Conservation (phyloP, 1,284 basidiomycete genomes). For the Leccinum pallidistipes region DNA sequence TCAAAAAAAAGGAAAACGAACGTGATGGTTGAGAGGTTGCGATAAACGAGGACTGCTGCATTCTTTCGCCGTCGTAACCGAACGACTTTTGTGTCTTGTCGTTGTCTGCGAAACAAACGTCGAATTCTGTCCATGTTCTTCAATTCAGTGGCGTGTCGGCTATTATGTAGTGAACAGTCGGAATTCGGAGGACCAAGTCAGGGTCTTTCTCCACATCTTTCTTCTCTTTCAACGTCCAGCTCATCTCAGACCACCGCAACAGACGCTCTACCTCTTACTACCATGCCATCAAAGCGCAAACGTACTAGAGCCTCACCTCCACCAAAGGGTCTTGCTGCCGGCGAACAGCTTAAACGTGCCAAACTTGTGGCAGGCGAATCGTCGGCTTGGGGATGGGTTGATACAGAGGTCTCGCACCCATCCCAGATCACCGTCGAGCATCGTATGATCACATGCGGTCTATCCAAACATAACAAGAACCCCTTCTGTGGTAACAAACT, state of each 20-base stretch:
- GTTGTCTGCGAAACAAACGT: constrained; percentile 17
- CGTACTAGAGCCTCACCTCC: constrained; percentile 46
- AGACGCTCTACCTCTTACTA: background rate
- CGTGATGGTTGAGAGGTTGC: constrained; percentile 32
- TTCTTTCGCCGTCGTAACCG: constrained; percentile 33
- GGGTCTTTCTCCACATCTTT: constrained; percentile 22
- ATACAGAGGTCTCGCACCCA: constrained; percentile 54
- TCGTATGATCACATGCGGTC: constrained; percentile 63
- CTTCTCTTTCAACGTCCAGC: constrained; percentile 13
- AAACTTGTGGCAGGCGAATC: constrained; percentile 46
- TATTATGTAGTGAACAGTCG: constrained; percentile 16
- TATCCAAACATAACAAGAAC: constrained; percentile 50
- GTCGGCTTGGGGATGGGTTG: constrained; percentile 77
- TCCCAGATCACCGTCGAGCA: constrained; percentile 66
- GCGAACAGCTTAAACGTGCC: constrained; percentile 60
- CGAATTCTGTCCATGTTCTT: constrained; percentile 24
- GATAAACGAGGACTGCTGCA: constrained; percentile 18
- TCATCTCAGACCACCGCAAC: constrained; percentile 3
- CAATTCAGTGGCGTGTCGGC: background rate
- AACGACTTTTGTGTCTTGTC: constrained; percentile 13
- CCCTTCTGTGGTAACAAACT: constrained; percentile 59
- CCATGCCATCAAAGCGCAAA: constrained; percentile 65
- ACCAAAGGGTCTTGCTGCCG: constrained; percentile 54
- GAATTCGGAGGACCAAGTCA: constrained; percentile 24
- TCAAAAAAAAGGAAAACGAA: constrained; percentile 19